These are phyloP conservation scores for Aureobasidium sp. DNA, from an alignment of 2,329 filamentous ascomycete genomes.

Conservation along the genomic window DNA sequence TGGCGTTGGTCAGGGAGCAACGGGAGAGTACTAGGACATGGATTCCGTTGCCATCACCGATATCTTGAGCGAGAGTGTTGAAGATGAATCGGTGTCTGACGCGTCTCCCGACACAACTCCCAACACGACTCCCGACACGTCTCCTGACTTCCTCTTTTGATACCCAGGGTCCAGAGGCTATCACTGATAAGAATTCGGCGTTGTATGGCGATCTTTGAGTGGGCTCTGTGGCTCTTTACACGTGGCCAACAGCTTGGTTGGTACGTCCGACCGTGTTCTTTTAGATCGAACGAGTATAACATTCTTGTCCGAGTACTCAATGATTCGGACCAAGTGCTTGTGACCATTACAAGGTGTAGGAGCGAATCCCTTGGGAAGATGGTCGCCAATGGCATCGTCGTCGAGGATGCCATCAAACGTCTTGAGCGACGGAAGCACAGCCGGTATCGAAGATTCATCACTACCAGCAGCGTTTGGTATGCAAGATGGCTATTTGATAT, in stretches of 20 bases:
- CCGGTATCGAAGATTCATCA: no score
- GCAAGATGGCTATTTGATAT: no score
- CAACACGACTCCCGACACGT: not conserved
- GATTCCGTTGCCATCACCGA: not conserved
- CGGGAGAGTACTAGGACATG: constrained; percentile 15
- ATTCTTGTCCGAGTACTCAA: no score
- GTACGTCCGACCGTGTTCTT: not conserved
- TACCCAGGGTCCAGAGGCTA: not conserved
- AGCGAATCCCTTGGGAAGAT: no score
- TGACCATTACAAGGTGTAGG: no score
- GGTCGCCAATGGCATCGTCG: no score
- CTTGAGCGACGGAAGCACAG: no score
- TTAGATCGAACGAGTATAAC: not conserved
- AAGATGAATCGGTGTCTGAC: not conserved
- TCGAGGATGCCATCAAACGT: no score
- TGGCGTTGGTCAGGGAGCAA: constrained; percentile 15
- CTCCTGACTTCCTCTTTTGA: not conserved
- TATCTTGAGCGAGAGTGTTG: no score
- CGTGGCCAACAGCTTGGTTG: not conserved
- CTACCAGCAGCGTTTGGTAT: no score
- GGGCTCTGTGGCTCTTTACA: not conserved
- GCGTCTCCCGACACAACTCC: not conserved
- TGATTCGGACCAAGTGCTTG: no score
- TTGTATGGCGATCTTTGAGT: not conserved
- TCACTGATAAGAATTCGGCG: not conserved